These are phyloP conservation scores for Metarhizium robertsii DNA, from an alignment of 2,329 filamentous ascomycete species.

Conservation along the genomic window DNA sequence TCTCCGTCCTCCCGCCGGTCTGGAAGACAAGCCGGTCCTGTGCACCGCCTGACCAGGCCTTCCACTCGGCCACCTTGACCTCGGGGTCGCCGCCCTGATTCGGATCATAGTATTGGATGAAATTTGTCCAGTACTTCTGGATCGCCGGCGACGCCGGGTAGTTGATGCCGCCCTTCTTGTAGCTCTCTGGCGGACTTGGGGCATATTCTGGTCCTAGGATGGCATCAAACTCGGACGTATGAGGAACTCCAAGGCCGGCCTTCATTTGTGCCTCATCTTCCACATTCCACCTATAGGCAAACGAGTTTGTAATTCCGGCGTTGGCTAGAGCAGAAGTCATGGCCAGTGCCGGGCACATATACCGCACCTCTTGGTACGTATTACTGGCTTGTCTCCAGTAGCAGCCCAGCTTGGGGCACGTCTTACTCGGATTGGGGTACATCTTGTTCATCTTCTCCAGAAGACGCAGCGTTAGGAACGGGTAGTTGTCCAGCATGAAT, in stretches of 20 bases:
- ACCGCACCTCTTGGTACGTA: conserved; percentile 25
- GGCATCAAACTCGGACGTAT: conserved; percentile 56
- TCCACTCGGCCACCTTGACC: conserved; percentile 28
- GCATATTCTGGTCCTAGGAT: conserved; percentile 56
- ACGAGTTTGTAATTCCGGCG: conserved; percentile 34
- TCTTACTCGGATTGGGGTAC: conserved; percentile 26
- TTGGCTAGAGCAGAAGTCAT: conserved; percentile 18
- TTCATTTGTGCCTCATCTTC: conserved; percentile 44
- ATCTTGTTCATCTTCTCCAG: conserved; percentile 22
- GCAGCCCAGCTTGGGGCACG: conserved; percentile 21
- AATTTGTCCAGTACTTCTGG: conserved; percentile 67
- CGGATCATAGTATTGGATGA: conserved; percentile 57
- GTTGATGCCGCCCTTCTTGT: conserved; percentile 43
- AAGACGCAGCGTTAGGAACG: conserved; percentile 21
- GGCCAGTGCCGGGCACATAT: conserved; percentile 25
- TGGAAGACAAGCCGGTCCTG: conserved; percentile 30
- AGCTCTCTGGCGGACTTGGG: conserved; percentile 44
- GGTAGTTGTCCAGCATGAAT: conserved; percentile 25
- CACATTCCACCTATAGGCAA: conserved; percentile 64
- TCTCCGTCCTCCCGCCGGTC: conserved; percentile 26
- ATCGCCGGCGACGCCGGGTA: conserved; percentile 48
- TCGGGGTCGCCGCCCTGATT: conserved; percentile 33
- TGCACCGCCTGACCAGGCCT: conserved; percentile 21
- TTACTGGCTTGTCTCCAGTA: conserved; percentile 29
- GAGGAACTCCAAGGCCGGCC: conserved; percentile 52